These are phyloP conservation scores for Geotrichum candidum DNA, from an alignment of 1,139 yeast species.

Conservation along the genomic window DNA sequence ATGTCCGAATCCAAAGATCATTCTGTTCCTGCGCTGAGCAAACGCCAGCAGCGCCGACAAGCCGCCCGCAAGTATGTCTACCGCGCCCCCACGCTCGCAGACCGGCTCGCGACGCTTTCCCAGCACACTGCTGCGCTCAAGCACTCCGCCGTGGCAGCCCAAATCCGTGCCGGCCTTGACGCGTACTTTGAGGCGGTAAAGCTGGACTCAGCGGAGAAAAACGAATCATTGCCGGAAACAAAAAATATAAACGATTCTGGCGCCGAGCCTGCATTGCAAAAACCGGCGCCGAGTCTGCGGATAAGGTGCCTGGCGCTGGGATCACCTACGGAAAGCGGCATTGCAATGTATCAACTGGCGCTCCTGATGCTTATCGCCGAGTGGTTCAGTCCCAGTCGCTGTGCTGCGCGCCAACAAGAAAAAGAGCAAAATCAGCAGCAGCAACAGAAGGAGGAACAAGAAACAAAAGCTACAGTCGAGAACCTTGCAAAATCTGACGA, in stretches of 20 bases:
- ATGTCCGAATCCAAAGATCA: not conserved
- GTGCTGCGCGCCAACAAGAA: not conserved
- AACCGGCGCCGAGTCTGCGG: not conserved
- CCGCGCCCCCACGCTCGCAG: not conserved
- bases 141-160: not conserved
- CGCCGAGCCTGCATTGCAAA: not conserved
- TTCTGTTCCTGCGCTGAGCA: not conserved
- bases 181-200: not conserved
- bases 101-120: not conserved
- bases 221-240: not conserved
- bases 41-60: not conserved
- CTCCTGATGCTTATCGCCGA: constrained; percentile 41
- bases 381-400: not conserved
- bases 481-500: not conserved
- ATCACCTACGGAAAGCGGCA: constrained; percentile 49
- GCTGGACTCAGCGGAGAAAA: not conserved
- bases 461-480: not conserved
- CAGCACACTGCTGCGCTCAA: not conserved
- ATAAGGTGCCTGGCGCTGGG: constrained; percentile 73
- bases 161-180: not conserved
- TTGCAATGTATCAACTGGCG: constrained; percentile 64
- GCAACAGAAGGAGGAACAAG: not conserved
- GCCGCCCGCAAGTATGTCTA: not conserved
- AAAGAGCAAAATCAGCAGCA: too few relatives aligned
- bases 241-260: not conserved